Base-by-base conservation (phyloP, 1,284 basidiomycete species). In the Thelephora terrestris region DNA sequence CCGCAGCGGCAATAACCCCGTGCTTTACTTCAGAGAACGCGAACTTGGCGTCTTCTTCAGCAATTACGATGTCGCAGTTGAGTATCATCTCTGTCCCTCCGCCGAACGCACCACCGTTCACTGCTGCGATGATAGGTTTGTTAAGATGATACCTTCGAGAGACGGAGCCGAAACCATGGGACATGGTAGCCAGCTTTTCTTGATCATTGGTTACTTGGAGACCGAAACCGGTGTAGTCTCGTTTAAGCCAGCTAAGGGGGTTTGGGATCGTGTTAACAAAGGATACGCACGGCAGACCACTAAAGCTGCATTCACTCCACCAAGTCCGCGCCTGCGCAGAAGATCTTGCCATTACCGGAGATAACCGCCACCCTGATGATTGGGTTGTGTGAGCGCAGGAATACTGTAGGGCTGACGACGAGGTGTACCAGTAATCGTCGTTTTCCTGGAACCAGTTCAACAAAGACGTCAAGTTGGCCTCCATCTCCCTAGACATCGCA, bases 21-120 rank as follows among this genome's bases (percentile, higher is more conserved):
- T 85, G 73, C 61, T 80, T 82, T 2, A 90, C 90, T 58, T 93
- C 91, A 0, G 88, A 88, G 32, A 92, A 71, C 3, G 77, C 85
- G 52, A 94, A 84, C 49, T 75, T 77, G 5, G 85, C 81, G 10
- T 80, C 74, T 40, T 81, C 71, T 48, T 72, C 76, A 2, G 88
- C 83, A n/a, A 94, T 67, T 27, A 91, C 85, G 23, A 92, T 61
- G 60, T 93, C 90, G 55, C 86, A 91, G 54, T 92, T 92, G 7
- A 91, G 61, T 1, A 89, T 55, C 45, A 91, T 76, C 61, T 93
- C 90, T 38, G 79, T 71, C 1, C 88, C 91, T 4, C 90, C 91
- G 12, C 90, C 91, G 54, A 83, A 84, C 3, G 85, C 81, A 25
- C 80, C 74, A 12, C 90, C 90, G 55, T 85, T 81, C 1, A 92